Base-by-base conservation (phyloP, 225 moss, liverwort and hornwort species). In the Polytrichum formosum region DNA sequence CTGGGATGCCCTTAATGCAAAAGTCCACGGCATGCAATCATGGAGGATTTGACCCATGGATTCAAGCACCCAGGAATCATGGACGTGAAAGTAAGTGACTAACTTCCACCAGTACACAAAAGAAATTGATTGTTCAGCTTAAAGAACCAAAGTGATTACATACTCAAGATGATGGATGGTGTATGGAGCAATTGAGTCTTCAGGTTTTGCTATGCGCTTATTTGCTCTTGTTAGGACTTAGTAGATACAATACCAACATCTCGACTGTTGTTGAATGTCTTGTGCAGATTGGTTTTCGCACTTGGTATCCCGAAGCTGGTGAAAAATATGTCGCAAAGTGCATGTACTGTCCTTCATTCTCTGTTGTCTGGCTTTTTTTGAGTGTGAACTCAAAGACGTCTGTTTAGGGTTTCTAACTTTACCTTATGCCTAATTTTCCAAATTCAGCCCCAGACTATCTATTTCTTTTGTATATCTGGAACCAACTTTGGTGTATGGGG, bases 301-400 rank as follows among this genome's bases (percentile, higher is more conserved):
- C 94, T 69, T 94, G 98, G 92, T 98, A 94, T 72, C 74, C 64
- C 33, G 98, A 88, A 84, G 94, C 92, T 55, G 79, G 77, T 64
- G 90, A 91, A 72, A 81, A 88, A 70, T 86, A 87, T 29, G 80
- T 85, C 55, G 76, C 74, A 74, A 98, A 98, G 83, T 81, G 87
- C 80, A 88, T 84, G 97, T 98, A 87, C 13, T 72, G 53, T 69
- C 28, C 35, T 56, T 54, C 28, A 54, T 54, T 20, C 7, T 25
- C 22, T 23, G 27, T 63, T 64, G 35, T 54, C 20, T 18, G 26
- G 55, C 26, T 27, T 35, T 35, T 64, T 16, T 46, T 23, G 22
- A 33, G 33, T 33, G 6, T 33, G 6, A 20, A 58, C 58, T 58
- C 58, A 58, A 37, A 13, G 37, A 37, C 37, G 3, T 46, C 46